Conservation (phyloP, 108 stramenopile species). For the Nitzschia sp. region DNA sequence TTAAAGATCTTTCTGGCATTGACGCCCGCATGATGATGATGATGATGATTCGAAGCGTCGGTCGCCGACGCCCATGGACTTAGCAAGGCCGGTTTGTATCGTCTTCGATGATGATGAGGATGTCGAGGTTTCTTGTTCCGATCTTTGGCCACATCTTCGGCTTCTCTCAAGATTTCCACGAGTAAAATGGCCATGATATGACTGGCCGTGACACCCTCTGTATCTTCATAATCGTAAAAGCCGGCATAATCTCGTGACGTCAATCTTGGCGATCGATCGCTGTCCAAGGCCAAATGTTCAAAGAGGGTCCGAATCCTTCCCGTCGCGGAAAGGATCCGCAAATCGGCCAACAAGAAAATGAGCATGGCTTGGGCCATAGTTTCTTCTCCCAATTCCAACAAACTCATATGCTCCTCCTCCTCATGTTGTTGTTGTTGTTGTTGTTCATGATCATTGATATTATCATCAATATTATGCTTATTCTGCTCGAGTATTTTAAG, state of each 20-base stretch:
- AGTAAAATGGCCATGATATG: constrained; percentile 69
- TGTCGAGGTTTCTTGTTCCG: neutral
- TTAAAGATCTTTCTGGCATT: constrained; percentile 11
- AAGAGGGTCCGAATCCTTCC: constrained; percentile 65
- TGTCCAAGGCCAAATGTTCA: constrained; percentile 59
- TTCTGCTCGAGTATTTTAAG: neutral
- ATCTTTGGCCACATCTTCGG: constrained; percentile 1
- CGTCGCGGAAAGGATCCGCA: constrained; percentile 61
- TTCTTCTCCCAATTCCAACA: constrained; percentile 19
- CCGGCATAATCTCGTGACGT: constrained; percentile 35
- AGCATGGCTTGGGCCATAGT: constrained; percentile 53
- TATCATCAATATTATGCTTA: neutral
- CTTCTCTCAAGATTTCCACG: constrained; percentile 47
- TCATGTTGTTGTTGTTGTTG: neutral
- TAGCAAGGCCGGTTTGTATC: neutral
- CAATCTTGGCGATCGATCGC: constrained; percentile 40
- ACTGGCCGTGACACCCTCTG: constrained; percentile 1
- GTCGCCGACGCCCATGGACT: constrained; percentile 10
- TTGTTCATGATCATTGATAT: neutral
- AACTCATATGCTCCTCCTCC: constrained; percentile 2
- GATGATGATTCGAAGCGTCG: too few relatives aligned
- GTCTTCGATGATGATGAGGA: neutral
- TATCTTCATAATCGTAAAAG: constrained; percentile 14
- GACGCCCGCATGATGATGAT: neutral
- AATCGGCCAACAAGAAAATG: constrained; percentile 70